Evolutionary conservation across 2,329 filamentous ascomycete genomes (phyloP), one percentile per base, ranked within the genome.

Genomic region (Orbilia blumenaviensis): DNA sequence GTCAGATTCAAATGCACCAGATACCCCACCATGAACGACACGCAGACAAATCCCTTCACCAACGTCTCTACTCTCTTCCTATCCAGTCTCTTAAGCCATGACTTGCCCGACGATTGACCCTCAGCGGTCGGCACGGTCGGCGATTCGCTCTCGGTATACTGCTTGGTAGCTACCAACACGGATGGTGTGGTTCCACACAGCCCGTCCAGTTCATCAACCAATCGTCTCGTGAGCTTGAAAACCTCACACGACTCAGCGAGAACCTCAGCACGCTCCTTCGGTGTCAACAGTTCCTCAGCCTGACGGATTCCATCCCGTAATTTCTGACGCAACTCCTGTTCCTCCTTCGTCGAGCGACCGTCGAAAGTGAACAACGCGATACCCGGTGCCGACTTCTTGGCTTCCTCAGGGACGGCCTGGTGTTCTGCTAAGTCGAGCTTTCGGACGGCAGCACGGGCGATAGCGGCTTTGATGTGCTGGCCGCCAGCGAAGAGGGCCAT

Each of bases 401-500:
- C 63, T 58, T 75, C 63, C 29, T 75, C 71, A 25, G 71, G 56
- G 10, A 64, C 56, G 38, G 63, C 34, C 27, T 75, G 71, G 18
- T 75, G 71, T 25, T 32, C 56, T 21, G 63, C 63, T 18, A 75
- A 36, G 14, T 66, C 54, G 18, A 75, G 71, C 23, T 75, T 75
- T n/a, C 71, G 71, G 9, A 67, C 38, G 12, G 71, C 63, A 7
- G 71, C 48, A 5, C 71, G 71, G 10, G 71, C 46, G 27, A 75
- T 75, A 36, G 71, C 63, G 8, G 71, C 71, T 68, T 75, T 75
- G 46, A 75, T 75, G 38, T 75, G 71, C 64, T 75, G 71, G 14
- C 71, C 71, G 29, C 71, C 71, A 16, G 71, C 71, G 63, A 75
- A 75, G 46, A 75, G 56, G 44, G 71, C 71, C 71, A 75, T 75